Evolutionary conservation across 2,329 filamentous ascomycete species (phyloP).

Genomic region (Orbilia quercus): DNA sequence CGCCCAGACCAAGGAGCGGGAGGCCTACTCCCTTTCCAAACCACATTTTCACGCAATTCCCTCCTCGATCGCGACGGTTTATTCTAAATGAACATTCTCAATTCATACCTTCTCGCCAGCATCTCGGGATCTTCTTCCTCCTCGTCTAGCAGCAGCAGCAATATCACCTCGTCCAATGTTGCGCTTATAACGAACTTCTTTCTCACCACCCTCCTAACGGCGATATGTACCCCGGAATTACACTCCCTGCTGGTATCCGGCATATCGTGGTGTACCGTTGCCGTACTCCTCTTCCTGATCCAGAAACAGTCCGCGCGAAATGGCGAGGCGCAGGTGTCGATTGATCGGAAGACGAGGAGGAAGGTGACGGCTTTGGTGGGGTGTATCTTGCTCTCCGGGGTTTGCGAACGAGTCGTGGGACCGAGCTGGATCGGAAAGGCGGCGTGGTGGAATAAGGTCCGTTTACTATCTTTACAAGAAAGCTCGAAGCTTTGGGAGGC

Average conservation of each 20-base stretch:
- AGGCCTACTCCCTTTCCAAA: background rate
- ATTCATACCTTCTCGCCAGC: slow-evolving; percentile 47
- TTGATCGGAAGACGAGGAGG: slow-evolving; percentile 47
- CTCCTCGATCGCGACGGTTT: background rate
- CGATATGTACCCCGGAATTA: slow-evolving; percentile 44
- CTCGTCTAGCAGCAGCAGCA: no score
- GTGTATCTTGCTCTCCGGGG: slow-evolving; percentile 46
- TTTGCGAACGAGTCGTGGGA: slow-evolving; percentile 47
- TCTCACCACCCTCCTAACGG: slow-evolving; percentile 35
- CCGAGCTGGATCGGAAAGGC: slow-evolving; percentile 45
- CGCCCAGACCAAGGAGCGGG: slow-evolving; percentile 1
- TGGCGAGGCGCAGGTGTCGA: slow-evolving; percentile 31
- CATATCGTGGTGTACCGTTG: slow-evolving; percentile 53
- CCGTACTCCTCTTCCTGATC: slow-evolving; percentile 40
- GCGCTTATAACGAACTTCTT: slow-evolving; percentile 38
- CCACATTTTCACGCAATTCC: background rate
- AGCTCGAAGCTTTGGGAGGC: no score
- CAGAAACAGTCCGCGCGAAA: slow-evolving; percentile 30
- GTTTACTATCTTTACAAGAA: background rate
- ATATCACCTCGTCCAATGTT: slow-evolving; percentile 24
- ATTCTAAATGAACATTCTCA: slow-evolving; percentile 47
- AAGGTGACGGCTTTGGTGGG: slow-evolving; percentile 47
- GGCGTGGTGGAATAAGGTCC: slow-evolving; percentile 55
- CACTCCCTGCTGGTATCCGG: slow-evolving; percentile 43
- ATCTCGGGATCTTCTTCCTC: slow-evolving; percentile 41